Evolutionary conservation across 768 basidiomycete species (phyloP).

Genomic region (Trametes cubensis): DNA sequence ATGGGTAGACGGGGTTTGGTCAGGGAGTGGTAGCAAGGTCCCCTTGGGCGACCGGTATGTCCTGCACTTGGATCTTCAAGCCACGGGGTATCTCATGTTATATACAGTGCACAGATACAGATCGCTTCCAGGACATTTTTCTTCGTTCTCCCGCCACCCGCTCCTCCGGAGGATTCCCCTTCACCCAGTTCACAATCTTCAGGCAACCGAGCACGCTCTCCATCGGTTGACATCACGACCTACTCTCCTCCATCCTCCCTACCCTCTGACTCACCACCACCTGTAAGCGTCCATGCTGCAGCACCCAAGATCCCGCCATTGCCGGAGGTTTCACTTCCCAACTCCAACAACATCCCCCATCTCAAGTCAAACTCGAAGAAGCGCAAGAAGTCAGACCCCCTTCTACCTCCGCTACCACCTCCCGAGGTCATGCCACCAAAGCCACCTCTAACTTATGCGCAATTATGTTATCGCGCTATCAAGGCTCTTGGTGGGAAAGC

Average conservation of each 20-base stretch:
- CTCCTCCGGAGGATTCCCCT: slow-evolving; percentile 77
- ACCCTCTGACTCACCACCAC: slow-evolving; percentile 75
- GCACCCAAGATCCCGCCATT: slow-evolving; percentile 50
- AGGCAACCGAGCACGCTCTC: slow-evolving; percentile 63
- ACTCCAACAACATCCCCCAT: slow-evolving; percentile 51
- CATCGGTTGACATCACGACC: slow-evolving; percentile 76
- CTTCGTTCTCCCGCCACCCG: slow-evolving; percentile 91
- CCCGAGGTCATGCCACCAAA: slow-evolving; percentile 85
- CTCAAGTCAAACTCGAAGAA: slow-evolving; percentile 58
- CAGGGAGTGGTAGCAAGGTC: slow-evolving; percentile 84
- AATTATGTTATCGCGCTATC: slow-evolving; percentile 89
- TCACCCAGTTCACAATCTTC: slow-evolving; percentile 80
- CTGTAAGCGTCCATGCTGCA: slow-evolving; percentile 46
- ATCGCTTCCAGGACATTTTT: slow-evolving; percentile 97
- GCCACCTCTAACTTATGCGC: slow-evolving; percentile 88
- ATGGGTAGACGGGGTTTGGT: slow-evolving; percentile 98
- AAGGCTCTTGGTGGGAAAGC: slow-evolving; percentile 79
- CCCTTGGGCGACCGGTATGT: slow-evolving; percentile 80
- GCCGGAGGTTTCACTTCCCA: slow-evolving; percentile 57
- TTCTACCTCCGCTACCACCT: slow-evolving; percentile 45
- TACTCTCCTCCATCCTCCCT: slow-evolving; percentile 64
- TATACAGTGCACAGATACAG: slow-evolving; percentile 85
- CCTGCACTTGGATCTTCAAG: not conserved
- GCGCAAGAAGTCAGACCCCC: slow-evolving; percentile 63
- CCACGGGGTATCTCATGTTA: slow-evolving; percentile 21